Percentiles rank a stretch among this genome's conserved stretches.
These are phyloP conservation scores for Pythium folliculosum DNA, from an alignment of 352 stramenopile species.

Conservation along the genomic window DNA sequence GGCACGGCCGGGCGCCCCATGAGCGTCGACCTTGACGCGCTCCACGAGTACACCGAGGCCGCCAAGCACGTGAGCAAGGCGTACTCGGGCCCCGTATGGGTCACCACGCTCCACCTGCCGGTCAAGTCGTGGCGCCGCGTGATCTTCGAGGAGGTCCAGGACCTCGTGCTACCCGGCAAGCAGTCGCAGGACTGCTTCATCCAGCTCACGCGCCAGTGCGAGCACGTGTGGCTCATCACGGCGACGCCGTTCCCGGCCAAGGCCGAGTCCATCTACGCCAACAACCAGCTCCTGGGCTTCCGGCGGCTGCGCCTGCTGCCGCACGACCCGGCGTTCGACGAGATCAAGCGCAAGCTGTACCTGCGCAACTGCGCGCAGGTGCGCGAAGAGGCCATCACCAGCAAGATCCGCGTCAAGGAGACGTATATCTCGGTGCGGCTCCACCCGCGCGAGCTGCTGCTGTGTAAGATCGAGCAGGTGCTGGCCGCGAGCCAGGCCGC, in stretches of 20 bases:
- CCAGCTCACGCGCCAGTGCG: conserved; percentile 70
- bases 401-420: conserved; percentile 71
- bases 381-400: conserved; percentile 78
- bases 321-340: conserved; percentile 79
- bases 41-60: conserved; percentile 68
- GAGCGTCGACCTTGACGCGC: conserved; percentile 40
- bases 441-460: conserved; percentile 65
- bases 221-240: conserved; percentile 87
- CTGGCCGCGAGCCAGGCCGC: conserved; percentile 39
- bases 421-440: conserved; percentile 75
- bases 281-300: conserved; percentile 87
- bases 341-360: conserved; percentile 88
- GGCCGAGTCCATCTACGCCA: conserved; percentile 83
- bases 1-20: conserved; percentile 38
- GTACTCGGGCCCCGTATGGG: conserved; percentile 75
- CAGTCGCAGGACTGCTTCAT: conserved; percentile 81
- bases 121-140: conserved; percentile 74
- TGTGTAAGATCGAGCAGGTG: conserved; percentile 74
- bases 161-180: conserved; percentile 75
- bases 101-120: conserved; percentile 64
- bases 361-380: conserved; percentile 84
- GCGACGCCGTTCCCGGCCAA: conserved; percentile 84
- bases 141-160: conserved; percentile 88
- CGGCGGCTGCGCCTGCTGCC: conserved; percentile 66
- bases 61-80: conserved; percentile 84